Conservation (phyloP, 2,329 filamentous ascomycete species). For the Xylaria sp. region DNA sequence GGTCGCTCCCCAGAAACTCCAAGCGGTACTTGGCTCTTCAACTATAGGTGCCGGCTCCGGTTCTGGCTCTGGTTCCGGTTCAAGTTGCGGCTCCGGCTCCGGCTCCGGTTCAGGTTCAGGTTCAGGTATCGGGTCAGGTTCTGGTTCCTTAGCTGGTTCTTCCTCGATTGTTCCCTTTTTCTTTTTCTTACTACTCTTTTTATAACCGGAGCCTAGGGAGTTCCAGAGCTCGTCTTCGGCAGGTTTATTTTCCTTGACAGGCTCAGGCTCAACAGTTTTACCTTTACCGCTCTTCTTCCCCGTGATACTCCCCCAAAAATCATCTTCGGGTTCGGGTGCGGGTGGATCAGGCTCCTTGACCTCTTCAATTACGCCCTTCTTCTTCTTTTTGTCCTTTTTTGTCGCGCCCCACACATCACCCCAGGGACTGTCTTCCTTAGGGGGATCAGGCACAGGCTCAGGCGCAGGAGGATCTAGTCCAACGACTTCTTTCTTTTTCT, state of each 20-base stretch:
- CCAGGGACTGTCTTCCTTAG: conserved; percentile 34
- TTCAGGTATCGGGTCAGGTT: conserved; percentile 13
- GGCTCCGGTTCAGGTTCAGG: conserved; percentile 50
- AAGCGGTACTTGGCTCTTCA: conserved; percentile 61
- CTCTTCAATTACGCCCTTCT: conserved; percentile 55
- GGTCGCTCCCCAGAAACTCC: conserved; percentile 66
- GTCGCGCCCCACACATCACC: conserved; percentile 31
- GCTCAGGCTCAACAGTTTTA: conserved; percentile 38
- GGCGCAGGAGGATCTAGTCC: conserved; percentile 33
- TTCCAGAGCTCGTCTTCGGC: conserved; percentile 41
- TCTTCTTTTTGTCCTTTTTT: conserved; percentile 50
- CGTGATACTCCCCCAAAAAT: conserved; percentile 35
- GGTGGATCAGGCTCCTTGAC: conserved; percentile 37
- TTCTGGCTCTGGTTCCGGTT: conserved; percentile 44
- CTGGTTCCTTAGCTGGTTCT: conserved; percentile 34
- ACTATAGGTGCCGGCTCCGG: conserved; percentile 51
- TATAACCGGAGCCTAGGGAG: conserved; percentile 20
- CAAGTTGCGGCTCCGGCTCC: conserved; percentile 34
- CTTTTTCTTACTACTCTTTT: conserved; percentile 50
- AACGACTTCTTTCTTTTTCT: conserved; percentile 50
- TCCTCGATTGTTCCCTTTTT: conserved; percentile 50
- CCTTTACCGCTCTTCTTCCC: conserved; percentile 51
- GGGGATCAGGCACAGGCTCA: conserved; percentile 29
- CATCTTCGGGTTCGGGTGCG: conserved; percentile 43
- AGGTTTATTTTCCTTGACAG: conserved; percentile 42